phyloP scores from a whole-genome alignment of 1,139 yeast genomes.

The Zygotorulaspora mrakii region DNA sequence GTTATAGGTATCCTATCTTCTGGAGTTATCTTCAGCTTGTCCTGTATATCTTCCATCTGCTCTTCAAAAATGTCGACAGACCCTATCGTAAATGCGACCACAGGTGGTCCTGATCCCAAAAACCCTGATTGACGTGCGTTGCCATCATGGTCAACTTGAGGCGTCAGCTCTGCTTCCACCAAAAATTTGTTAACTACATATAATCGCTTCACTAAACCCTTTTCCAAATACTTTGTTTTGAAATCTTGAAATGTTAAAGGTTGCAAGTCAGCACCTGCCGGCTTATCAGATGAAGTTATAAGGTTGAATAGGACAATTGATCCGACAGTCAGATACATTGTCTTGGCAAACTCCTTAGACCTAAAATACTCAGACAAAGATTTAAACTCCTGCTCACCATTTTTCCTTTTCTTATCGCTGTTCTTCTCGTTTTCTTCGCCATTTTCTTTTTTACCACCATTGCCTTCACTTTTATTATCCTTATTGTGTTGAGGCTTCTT shows the following conservation, averaged over 20 bases:
- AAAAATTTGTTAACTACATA: conserved; percentile 70
- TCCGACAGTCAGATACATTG: conserved; percentile 40
- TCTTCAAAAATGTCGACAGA: conserved; percentile 89
- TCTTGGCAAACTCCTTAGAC: conserved; percentile 41
- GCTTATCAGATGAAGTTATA: conserved; percentile 24
- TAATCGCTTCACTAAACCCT: conserved; percentile 74
- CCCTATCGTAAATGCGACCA: conserved; percentile 73
- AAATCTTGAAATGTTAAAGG: conserved; percentile 88
- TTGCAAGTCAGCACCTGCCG: conserved; percentile 36
- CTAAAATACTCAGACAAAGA: conserved; percentile 38
- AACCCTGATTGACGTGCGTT: conserved; percentile 15
- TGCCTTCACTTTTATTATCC: conserved; percentile 7
- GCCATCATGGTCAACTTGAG: conserved; percentile 44
- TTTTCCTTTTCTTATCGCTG: conserved; percentile 30
- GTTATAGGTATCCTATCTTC: conserved; percentile 78
- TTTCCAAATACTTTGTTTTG: conserved; percentile 73
- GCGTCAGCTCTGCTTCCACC: conserved; percentile 74
- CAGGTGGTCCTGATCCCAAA: conserved; percentile 24
- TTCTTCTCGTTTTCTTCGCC: conserved; percentile 22
- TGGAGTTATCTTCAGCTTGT: conserved; percentile 58
- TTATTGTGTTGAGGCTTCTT: conserved; percentile 4
- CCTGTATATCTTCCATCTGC: conserved; percentile 71
- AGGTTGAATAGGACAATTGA: conserved; percentile 39
- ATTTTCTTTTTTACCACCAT: conserved; percentile 3
- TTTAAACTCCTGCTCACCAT: conserved; percentile 29